phyloP scores from a whole-genome alignment of 768 basidiomycete species.

The Boletus tomentosulus region DNA sequence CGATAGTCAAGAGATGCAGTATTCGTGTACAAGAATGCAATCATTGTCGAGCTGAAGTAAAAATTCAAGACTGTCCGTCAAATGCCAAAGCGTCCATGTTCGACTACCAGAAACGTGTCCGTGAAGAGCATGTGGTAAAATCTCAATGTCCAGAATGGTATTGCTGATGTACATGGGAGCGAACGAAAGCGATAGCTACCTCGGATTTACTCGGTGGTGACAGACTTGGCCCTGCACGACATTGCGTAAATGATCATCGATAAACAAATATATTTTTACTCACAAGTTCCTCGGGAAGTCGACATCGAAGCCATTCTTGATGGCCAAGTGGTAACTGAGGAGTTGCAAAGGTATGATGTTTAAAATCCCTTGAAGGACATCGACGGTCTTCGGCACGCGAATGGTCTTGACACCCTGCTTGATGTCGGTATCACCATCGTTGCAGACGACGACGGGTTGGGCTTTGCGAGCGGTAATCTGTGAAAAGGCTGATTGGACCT shows the following conservation, averaged over 20 bases:
- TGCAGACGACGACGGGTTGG: constrained; percentile 91
- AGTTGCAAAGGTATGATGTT: constrained; percentile 97
- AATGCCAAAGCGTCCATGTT: constrained; percentile 27
- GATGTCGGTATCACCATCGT: constrained; percentile 84
- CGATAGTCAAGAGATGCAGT: background rate
- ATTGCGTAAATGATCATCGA: constrained; percentile 8
- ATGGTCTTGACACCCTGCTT: constrained; percentile 76
- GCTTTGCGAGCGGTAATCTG: constrained; percentile 99
- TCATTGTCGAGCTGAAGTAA: background rate
- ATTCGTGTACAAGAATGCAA: background rate
- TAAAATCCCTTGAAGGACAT: constrained; percentile 90
- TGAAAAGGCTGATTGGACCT: constrained; percentile 92
- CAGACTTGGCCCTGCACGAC: constrained; percentile 62
- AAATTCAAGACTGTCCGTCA: constrained; percentile 13
- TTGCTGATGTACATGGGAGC: background rate
- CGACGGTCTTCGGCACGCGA: constrained; percentile 91
- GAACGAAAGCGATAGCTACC: background rate
- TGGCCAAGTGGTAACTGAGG: constrained; percentile 92
- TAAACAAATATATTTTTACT: constrained; percentile 28
- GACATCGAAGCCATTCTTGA: constrained; percentile 94
- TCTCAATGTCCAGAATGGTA: constrained; percentile 13
- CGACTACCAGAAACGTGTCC: constrained; percentile 25
- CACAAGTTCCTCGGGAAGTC: constrained; percentile 97
- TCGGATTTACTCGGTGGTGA: constrained; percentile 59
- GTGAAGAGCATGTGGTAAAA: constrained; percentile 15